phyloP scores from a whole-genome alignment of 2,329 filamentous ascomycete species.

The Trichoderma sp. region DNA sequence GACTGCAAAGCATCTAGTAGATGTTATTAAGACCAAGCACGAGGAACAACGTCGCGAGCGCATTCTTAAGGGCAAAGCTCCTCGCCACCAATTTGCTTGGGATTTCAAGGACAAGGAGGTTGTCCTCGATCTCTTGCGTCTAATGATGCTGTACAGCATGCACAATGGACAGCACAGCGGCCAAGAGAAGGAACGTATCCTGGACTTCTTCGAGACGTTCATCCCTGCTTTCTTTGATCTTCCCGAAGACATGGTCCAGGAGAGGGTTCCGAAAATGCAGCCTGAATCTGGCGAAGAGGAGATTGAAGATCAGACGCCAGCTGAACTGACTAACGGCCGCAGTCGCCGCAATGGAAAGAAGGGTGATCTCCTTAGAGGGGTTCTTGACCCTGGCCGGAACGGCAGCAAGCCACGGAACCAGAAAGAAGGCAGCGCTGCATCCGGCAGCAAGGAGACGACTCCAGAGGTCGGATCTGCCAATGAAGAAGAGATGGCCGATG shows the following conservation, averaged over 20 bases:
- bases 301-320: conserved; percentile 65
- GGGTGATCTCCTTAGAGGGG: conserved; percentile 76
- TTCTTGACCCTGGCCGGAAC: conserved; percentile 74
- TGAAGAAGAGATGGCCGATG: conserved; percentile 71
- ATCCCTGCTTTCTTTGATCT: conserved; percentile 75
- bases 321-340: conserved; percentile 67
- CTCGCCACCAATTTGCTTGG: conserved; percentile 72
- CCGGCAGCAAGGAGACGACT: conserved; percentile 82
- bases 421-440: conserved; percentile 72
- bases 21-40: conserved; percentile 86
- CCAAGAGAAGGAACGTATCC: conserved; percentile 69
- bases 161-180: conserved; percentile 68
- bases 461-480: conserved; percentile 76
- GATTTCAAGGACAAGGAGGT: conserved; percentile 69
- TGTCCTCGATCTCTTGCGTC: conserved; percentile 58
- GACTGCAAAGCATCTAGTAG: conserved; percentile 83
- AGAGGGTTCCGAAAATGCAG: conserved; percentile 65
- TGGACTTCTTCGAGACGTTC: conserved; percentile 74
- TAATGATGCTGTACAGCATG: conserved; percentile 63
- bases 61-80: conserved; percentile 57
- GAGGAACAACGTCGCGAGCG: conserved; percentile 81
- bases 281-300: conserved; percentile 73
- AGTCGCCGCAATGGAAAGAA: conserved; percentile 72
- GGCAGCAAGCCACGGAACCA: conserved; percentile 67
- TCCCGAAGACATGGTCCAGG: conserved; percentile 64